Conservation (phyloP, 805 yeast genomes). For the Brettanomyces bruxellensis region DNA sequence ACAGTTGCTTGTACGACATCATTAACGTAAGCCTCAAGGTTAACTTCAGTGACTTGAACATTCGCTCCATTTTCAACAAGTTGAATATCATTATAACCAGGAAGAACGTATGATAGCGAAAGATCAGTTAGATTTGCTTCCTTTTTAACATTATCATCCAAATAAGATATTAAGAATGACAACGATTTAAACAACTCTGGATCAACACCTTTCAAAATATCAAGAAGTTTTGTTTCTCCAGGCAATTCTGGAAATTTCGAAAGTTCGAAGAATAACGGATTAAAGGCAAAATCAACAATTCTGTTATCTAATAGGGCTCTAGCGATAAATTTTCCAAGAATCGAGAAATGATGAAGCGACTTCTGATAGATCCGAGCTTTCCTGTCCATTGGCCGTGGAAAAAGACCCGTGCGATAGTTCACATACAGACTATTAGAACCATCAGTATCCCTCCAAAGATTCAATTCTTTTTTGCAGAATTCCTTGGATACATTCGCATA, state of each 20-base stretch:
- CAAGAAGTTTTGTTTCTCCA: conserved; percentile 14
- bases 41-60: conserved; percentile 37
- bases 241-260: conserved; percentile 26
- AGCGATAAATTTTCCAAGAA: conserved; percentile 78
- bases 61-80: conserved; percentile 49
- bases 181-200: conserved; percentile 49
- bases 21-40: conserved; percentile 49
- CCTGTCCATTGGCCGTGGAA: conserved; percentile 52
- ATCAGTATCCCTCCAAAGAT: conserved; percentile 56
- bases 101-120: conserved; percentile 59
- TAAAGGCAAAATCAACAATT: conserved; percentile 74
- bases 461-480: conserved; percentile 47
- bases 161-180: conserved; percentile 36
- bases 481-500: conserved; percentile 74
- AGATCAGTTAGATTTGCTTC: conserved; percentile 41
- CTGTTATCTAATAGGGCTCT: conserved; percentile 83
- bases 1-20: conserved; percentile 50
- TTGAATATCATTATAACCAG: conserved; percentile 62
- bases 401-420: conserved; percentile 44
- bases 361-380: conserved; percentile 29
- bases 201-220: conserved; percentile 45
- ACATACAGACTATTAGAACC: conserved; percentile 23
- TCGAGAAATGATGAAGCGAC: conserved; percentile 44
- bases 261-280: conserved; percentile 57
- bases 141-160: conserved; percentile 10